phyloP scores from a whole-genome alignment of 768 basidiomycete genomes.

The Leucocoprinus birnbaumii region DNA sequence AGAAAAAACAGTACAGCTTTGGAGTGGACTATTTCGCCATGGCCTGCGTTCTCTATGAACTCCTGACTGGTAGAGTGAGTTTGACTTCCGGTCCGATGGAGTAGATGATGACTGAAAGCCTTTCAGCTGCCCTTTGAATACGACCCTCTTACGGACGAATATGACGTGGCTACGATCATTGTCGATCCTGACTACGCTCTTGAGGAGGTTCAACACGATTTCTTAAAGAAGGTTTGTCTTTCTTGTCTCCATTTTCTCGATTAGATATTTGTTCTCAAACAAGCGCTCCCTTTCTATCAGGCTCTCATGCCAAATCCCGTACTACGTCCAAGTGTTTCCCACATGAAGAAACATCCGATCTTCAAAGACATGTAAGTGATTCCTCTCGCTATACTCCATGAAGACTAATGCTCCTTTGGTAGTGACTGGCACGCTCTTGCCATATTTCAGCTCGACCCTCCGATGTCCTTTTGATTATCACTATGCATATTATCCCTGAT shows the following conservation, averaged over 20 bases:
- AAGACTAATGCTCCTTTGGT: not conserved
- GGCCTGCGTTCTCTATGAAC: constrained; percentile 7
- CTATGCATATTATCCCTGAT: not conserved
- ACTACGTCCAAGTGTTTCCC: constrained; percentile 9
- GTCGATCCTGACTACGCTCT: constrained; percentile 1
- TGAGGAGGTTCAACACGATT: constrained; percentile 1
- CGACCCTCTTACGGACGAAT: constrained; percentile 1
- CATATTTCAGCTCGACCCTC: not conserved
- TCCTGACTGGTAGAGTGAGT: constrained; percentile 5
- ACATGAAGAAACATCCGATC: constrained; percentile 9
- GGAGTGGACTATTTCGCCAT: constrained; percentile 10
- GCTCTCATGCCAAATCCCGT: constrained; percentile 9
- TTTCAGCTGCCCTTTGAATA: constrained; percentile 6
- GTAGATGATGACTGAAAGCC: not conserved
- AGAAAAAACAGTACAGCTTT: constrained; percentile 2
- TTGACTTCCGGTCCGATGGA: not conserved
- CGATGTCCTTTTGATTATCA: not conserved
- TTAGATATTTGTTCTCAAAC: not conserved
- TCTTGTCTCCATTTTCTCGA: not conserved
- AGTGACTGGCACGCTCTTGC: not conserved
- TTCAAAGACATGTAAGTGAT: constrained; percentile 9
- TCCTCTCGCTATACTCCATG: not conserved
- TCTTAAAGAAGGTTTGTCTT: constrained; percentile 4
- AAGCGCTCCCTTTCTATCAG: not conserved
- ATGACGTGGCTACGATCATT: not conserved